A percentile compares a stretch with the other conserved stretches of the same genome.
phyloP scores from a whole-genome alignment of 768 basidiomycete species.

The Daedaleopsis nitida region DNA sequence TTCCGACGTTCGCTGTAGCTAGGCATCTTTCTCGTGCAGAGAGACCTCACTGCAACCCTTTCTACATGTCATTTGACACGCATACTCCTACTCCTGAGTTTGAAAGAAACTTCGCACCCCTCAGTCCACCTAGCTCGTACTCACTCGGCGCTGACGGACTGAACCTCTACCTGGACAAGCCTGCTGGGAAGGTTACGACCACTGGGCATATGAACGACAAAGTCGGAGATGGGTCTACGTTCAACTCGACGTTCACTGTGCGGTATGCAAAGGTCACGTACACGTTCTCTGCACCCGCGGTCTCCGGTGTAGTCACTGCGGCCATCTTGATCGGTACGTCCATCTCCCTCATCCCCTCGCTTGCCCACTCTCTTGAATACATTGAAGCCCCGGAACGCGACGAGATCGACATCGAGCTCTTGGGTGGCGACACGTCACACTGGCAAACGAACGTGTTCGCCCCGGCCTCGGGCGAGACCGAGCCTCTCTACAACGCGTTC shows the following conservation, averaged over 20 bases:
- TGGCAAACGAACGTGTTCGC: conserved; percentile 48
- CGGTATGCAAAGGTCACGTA: conserved; percentile 40
- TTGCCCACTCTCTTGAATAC: neutral
- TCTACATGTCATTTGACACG: conserved; percentile 30
- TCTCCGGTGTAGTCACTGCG: conserved; percentile 42
- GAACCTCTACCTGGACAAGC: conserved; percentile 35
- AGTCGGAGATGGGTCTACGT: conserved; percentile 39
- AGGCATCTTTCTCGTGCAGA: neutral
- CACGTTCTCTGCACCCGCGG: conserved; percentile 34
- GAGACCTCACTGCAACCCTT: conserved; percentile 27
- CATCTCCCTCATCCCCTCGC: too few relatives aligned
- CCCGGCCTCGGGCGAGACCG: conserved; percentile 30
- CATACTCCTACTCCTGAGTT: conserved; percentile 15
- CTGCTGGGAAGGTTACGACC: conserved; percentile 32
- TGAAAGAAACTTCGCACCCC: conserved; percentile 29
- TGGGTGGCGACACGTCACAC: conserved; percentile 39
- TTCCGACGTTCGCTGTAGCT: neutral
- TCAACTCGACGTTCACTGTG: conserved; percentile 43
- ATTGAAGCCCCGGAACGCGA: conserved; percentile 28
- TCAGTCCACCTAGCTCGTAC: conserved; percentile 36
- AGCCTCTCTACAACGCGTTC: conserved; percentile 41
- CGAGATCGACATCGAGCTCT: conserved; percentile 46
- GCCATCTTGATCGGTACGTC: conserved; percentile 41
- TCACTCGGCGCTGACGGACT: conserved; percentile 29
- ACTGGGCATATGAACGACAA: conserved; percentile 39